Conservation (phyloP, 495 filamentous ascomycete genomes). For the Clavariopsis aquatica region DNA sequence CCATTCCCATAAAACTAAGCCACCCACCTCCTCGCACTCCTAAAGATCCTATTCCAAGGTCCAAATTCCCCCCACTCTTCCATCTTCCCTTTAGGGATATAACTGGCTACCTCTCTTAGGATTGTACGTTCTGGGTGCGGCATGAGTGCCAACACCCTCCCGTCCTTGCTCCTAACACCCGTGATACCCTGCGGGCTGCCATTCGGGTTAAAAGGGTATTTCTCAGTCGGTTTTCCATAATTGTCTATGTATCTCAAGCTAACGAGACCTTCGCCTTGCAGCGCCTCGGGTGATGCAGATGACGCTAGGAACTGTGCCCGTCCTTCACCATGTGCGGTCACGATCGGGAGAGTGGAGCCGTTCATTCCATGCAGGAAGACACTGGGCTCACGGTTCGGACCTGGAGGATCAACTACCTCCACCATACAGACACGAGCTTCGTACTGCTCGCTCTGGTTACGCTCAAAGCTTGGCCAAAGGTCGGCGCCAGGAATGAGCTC, state of each 20-base stretch:
- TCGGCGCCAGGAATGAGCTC: constrained; percentile 82
- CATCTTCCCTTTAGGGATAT: constrained; percentile 61
- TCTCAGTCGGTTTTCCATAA: constrained; percentile 67
- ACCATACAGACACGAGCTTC: constrained; percentile 91
- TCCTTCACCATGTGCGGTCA: constrained; percentile 90
- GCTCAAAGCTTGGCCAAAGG: constrained; percentile 84
- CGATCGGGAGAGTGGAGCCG: constrained; percentile 79
- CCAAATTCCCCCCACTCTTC: constrained; percentile 83
- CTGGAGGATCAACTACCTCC: constrained; percentile 64
- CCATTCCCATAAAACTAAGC: too few species aligned
- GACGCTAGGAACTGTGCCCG: constrained; percentile 69
- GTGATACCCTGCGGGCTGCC: constrained; percentile 86
- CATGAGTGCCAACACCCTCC: constrained; percentile 91
- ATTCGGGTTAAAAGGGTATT: constrained; percentile 92
- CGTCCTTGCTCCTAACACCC: constrained; percentile 75
- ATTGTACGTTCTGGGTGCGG: constrained; percentile 95
- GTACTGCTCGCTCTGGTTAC: constrained; percentile 87
- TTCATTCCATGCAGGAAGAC: constrained; percentile 94
- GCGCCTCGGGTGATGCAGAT: constrained; percentile 51
- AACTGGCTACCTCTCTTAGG: constrained; percentile 78
- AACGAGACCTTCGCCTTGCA: constrained; percentile 64
- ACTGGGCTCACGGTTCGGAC: constrained; percentile 52
- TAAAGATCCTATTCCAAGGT: constrained; percentile 67
- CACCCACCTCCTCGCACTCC: constrained; percentile 71
- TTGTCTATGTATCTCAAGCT: constrained; percentile 85